Evolutionary conservation across 441 rosid genomes (phyloP).

Genomic region (Gossypium gossypioides): DNA sequence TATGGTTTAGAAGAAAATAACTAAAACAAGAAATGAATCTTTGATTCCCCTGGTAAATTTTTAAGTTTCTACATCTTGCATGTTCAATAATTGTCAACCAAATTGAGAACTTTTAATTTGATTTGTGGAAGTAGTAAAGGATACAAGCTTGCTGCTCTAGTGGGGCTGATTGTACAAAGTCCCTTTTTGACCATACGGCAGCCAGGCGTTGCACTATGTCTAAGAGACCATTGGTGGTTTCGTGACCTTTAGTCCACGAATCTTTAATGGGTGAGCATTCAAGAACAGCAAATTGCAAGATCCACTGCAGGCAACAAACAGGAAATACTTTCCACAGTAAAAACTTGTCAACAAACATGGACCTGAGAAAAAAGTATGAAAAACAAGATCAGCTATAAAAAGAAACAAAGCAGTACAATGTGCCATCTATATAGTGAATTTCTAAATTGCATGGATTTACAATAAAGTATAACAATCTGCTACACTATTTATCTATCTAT

Average conservation of each 20-base stretch:
- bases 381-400: not conserved
- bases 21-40: not conserved
- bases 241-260: slow-evolving; percentile 34
- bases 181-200: slow-evolving; percentile 70
- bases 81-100: slow-evolving; percentile 1
- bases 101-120: slow-evolving; percentile 8
- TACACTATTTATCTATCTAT: not conserved
- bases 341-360: slow-evolving; percentile 75
- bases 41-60: not conserved
- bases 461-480: not conserved
- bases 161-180: slow-evolving; percentile 60
- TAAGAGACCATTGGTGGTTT: slow-evolving; percentile 31
- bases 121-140: slow-evolving; percentile 30
- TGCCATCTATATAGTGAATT: not conserved
- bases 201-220: slow-evolving; percentile 55
- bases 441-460: not conserved
- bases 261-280: slow-evolving; percentile 51
- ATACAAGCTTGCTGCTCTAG: slow-evolving; percentile 97
- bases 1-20: slow-evolving; percentile 8
- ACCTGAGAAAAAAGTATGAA: slow-evolving; percentile 34
- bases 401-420: not conserved
- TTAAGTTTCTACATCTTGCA: slow-evolving; percentile 1
- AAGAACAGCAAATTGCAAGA: slow-evolving; percentile 75
- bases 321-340: slow-evolving; percentile 94
- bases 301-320: slow-evolving; percentile 76